Percentiles rank a stretch among this genome's conserved stretches.
phyloP scores from a whole-genome alignment of 139 green algal genomes.

The Volvox reticuliferus region DNA sequence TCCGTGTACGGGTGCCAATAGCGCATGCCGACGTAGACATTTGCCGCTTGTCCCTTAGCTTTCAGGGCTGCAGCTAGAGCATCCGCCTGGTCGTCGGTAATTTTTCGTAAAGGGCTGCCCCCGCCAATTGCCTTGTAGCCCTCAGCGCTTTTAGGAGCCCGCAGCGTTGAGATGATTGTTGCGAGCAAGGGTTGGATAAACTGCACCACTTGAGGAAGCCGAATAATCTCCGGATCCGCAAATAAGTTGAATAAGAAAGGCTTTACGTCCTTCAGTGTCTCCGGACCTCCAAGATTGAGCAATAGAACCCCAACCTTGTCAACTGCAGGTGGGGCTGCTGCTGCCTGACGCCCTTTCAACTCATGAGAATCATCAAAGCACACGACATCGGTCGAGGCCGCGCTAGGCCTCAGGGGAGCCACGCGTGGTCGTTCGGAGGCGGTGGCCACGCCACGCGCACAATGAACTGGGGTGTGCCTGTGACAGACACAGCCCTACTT shows the following conservation, averaged over 20 bases:
- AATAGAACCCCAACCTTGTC: slow-evolving; percentile 94
- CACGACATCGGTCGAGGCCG: slow-evolving; percentile 24
- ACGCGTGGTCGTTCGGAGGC: slow-evolving; percentile 8
- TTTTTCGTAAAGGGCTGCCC: slow-evolving; percentile 92
- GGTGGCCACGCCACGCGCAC: slow-evolving; percentile 13
- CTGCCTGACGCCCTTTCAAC: not conserved
- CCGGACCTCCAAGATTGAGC: slow-evolving; percentile 97
- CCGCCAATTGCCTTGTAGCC: slow-evolving; percentile 97
- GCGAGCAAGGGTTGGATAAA: slow-evolving; percentile 93
- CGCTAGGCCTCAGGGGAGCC: not conserved
- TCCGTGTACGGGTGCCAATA: slow-evolving; percentile 99
- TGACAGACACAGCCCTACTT: not conserved
- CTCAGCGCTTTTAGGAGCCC: slow-evolving; percentile 91
- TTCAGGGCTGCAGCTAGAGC: slow-evolving; percentile 79
- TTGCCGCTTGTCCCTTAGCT: slow-evolving; percentile 52
- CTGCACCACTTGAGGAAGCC: slow-evolving; percentile 63
- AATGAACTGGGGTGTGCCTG: not conserved
- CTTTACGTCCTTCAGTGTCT: slow-evolving; percentile 96
- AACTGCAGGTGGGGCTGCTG: slow-evolving; percentile 21
- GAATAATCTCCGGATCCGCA: slow-evolving; percentile 97
- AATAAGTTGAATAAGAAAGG: slow-evolving; percentile 99
- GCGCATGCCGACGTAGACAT: slow-evolving; percentile 97
- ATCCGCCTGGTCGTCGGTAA: slow-evolving; percentile 93
- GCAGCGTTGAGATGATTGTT: slow-evolving; percentile 83
- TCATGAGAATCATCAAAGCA: slow-evolving; percentile 20